phyloP scores from a whole-genome alignment of 129 eudicot species.

The Pittosporum tobira region DNA sequence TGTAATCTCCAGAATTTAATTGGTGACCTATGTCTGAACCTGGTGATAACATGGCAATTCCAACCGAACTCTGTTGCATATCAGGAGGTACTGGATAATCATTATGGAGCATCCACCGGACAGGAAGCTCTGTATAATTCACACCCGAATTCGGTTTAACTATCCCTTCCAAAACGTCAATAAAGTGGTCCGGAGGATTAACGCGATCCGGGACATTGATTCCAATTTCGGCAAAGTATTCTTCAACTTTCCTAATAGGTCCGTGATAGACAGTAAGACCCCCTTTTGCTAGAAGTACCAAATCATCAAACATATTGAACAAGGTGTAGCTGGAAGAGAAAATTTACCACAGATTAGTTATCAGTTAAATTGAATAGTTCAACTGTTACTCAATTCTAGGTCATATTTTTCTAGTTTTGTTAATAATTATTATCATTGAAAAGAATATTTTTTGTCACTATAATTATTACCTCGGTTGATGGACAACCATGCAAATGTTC shows the following conservation, averaged over 20 bases:
- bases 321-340: constrained; percentile 57
- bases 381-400: constrained; percentile 1
- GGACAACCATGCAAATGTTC: constrained; percentile 89
- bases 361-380: neutral
- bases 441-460: no score
- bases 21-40: constrained; percentile 17
- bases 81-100: constrained; percentile 78
- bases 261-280: constrained; percentile 86
- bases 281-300: constrained; percentile 85
- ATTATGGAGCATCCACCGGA: constrained; percentile 82
- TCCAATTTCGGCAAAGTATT: constrained; percentile 69
- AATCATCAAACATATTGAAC: constrained; percentile 78
- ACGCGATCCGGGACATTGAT: constrained; percentile 74
- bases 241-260: constrained; percentile 62
- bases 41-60: constrained; percentile 23
- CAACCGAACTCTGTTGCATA: constrained; percentile 41
- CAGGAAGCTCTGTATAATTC: constrained; percentile 55
- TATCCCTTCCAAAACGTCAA: constrained; percentile 74
- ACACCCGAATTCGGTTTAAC: constrained; percentile 50
- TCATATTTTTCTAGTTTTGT: no score
- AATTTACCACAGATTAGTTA: neutral
- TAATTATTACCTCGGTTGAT: constrained; percentile 75
- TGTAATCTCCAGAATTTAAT: constrained; percentile 7
- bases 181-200: constrained; percentile 77
- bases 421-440: no score